Conservation (phyloP, 139 green algal species). For the Ettlia oleoabundans region DNA sequence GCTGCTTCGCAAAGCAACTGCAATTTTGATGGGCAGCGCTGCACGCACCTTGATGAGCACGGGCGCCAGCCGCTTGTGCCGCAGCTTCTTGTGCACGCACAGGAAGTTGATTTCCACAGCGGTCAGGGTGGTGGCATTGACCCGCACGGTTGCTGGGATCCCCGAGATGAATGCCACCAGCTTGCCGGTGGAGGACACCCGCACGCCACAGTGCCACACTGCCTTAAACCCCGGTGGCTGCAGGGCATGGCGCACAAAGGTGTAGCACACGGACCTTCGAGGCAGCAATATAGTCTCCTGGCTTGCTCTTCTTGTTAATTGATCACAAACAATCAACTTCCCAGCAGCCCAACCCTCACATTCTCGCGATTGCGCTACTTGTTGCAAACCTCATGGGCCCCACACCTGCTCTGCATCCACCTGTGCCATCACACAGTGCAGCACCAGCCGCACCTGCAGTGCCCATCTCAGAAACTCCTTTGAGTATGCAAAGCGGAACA, state of each 20-base stretch:
- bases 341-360: too few species aligned
- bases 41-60: conserved; percentile 92
- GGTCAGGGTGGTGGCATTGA: conserved; percentile 35
- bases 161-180: conserved; percentile 96
- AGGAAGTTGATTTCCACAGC: conserved; percentile 98
- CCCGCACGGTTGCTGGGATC: conserved; percentile 73
- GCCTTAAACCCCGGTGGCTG: conserved; percentile 80
- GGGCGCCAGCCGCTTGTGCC: conserved; percentile 93
- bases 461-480: conserved; percentile 91
- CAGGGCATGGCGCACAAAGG: background rate
- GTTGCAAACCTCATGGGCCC: too few species aligned
- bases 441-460: conserved; percentile 50
- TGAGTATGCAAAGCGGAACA: conserved; percentile 96
- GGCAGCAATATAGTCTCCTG: background rate
- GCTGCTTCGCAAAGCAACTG: too few species aligned
- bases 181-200: conserved; percentile 46
- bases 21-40: too few species aligned
- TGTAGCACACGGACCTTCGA: too few species aligned
- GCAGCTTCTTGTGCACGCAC: conserved; percentile 99
- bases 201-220: conserved; percentile 89
- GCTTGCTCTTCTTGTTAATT: too few species aligned
- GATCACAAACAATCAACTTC: too few species aligned
- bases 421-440: background rate
- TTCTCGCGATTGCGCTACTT: too few species aligned
- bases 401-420: too few species aligned